Evolutionary conservation across 257 asterid species (phyloP), one percentile per base, ranked within the genome.

Genomic region (Solanum piurae): DNA sequence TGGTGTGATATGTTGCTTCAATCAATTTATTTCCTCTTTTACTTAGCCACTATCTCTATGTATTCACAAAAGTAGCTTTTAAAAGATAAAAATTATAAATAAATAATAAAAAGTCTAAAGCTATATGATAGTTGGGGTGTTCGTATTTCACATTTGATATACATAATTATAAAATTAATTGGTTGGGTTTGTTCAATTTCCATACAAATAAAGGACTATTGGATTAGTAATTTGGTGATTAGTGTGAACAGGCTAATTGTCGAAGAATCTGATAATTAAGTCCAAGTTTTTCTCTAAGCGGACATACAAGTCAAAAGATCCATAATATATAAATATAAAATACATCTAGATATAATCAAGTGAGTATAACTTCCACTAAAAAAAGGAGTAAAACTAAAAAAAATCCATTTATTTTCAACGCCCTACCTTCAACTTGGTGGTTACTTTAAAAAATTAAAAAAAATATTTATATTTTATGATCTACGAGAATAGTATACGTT

Each of bases 251-350:
- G 1, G 71, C 6, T 12, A 16, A 25, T 79, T 80, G 49, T 62
- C 14, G 44, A 46, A 85, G 92, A 92, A 92, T 92, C 92, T 84
- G 58, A 27, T 44, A 7, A 87, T 71, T 68, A 18, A 87, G 87
- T 86, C 29, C 16, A 2, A 25, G 16, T 27, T 44, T 80, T 29
- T 80, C 85, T 46, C 18, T 27, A 12, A 12, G 36, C 36, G 40
- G 38, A 13, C 85, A 4, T 79, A 25, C 27, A 44, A 44, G 85
- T 82, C 85, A 82, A 49, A 49, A 49, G 68, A 49, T 29, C 29
- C 69, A 82, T 60, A 64, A 27, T 29, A 76, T 75, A 79, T 16
- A 44, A 25, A 44, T 79, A 1, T n/a, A 75, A 75, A 23, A 40
- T 13, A 76, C 12, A 44, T 76, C n/a, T 40, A 40, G 13, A 40